Conservation (phyloP, 805 yeast genomes). For the Hanseniaspora valbyensis region DNA sequence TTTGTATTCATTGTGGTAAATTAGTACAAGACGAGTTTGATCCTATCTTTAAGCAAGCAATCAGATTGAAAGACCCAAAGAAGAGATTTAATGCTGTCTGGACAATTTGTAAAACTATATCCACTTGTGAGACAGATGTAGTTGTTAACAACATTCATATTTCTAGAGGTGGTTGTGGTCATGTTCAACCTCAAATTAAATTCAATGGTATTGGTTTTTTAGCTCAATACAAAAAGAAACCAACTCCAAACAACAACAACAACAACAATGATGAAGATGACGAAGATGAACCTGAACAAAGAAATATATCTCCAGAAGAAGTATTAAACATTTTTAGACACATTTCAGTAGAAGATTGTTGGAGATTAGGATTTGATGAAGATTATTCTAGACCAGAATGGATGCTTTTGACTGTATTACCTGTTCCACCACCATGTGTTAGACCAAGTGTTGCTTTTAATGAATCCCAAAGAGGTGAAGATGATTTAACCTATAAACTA, state of each 20-base stretch:
- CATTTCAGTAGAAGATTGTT: slow-evolving; percentile 74
- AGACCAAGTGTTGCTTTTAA: slow-evolving; percentile 97
- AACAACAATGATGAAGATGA: slow-evolving; percentile 68
- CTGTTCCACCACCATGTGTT: slow-evolving; percentile 99
- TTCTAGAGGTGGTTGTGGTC: slow-evolving; percentile 96
- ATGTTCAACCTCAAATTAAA: slow-evolving; percentile 88
- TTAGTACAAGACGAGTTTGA: slow-evolving; percentile 68
- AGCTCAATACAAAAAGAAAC: slow-evolving; percentile 89
- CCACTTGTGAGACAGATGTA: slow-evolving; percentile 87
- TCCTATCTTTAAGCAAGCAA: slow-evolving; percentile 68
- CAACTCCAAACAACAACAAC: background rate
- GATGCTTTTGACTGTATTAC: slow-evolving; percentile 93
- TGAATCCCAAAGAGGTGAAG: slow-evolving; percentile 97
- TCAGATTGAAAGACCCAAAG: slow-evolving; percentile 83
- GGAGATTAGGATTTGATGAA: slow-evolving; percentile 76
- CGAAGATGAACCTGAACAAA: slow-evolving; percentile 83
- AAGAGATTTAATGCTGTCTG: slow-evolving; percentile 95
- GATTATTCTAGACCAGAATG: slow-evolving; percentile 98
- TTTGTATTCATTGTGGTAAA: slow-evolving; percentile 98
- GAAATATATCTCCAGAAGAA: slow-evolving; percentile 78
- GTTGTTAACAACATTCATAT: slow-evolving; percentile 46
- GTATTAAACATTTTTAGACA: slow-evolving; percentile 85
- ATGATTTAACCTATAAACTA: slow-evolving; percentile 92
- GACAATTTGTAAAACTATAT: slow-evolving; percentile 81
- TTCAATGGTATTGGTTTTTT: slow-evolving; percentile 90